A percentile compares a stretch with the other conserved stretches of the same genome.
These are phyloP conservation scores for Malus asiatica DNA, from an alignment of 306 rosid species.

Conservation along the genomic window DNA sequence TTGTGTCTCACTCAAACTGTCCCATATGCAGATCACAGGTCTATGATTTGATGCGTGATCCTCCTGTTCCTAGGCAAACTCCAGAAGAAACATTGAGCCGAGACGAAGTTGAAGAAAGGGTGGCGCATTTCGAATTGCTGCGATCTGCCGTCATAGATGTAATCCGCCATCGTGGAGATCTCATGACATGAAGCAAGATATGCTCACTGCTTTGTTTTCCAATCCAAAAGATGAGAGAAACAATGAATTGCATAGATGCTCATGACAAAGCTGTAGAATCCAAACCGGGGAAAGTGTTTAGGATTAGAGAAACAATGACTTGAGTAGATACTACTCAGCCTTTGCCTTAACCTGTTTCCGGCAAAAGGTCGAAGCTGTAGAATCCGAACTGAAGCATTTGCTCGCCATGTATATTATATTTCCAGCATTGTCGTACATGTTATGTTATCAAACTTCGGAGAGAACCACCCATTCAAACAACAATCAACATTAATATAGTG, in stretches of 20 bases:
- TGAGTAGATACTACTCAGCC: too few relatives aligned
- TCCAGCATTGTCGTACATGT: neutral
- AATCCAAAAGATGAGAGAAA: neutral
- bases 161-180: neutral
- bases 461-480: neutral
- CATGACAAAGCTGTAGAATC: neutral
- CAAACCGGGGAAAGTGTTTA: too few relatives aligned
- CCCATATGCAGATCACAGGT: slow-evolving; percentile 50
- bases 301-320: too few relatives aligned
- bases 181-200: neutral
- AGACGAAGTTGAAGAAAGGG: slow-evolving; percentile 17
- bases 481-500: neutral
- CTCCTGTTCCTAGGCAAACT: neutral
- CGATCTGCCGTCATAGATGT: neutral
- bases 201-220: neutral
- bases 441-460: neutral
- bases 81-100: slow-evolving; percentile 11
- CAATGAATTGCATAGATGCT: neutral
- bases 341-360: too few relatives aligned
- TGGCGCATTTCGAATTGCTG: slow-evolving; percentile 12
- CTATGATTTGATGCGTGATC: neutral
- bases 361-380: neutral
- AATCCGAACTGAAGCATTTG: neutral
- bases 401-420: neutral
- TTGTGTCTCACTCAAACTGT: slow-evolving; percentile 40